Percentiles rank a stretch among this genome's conserved stretches.
These are phyloP conservation scores for Oryza coarctata DNA, from an alignment of 176 grass and related monocot genomes.

Conservation along the genomic window DNA sequence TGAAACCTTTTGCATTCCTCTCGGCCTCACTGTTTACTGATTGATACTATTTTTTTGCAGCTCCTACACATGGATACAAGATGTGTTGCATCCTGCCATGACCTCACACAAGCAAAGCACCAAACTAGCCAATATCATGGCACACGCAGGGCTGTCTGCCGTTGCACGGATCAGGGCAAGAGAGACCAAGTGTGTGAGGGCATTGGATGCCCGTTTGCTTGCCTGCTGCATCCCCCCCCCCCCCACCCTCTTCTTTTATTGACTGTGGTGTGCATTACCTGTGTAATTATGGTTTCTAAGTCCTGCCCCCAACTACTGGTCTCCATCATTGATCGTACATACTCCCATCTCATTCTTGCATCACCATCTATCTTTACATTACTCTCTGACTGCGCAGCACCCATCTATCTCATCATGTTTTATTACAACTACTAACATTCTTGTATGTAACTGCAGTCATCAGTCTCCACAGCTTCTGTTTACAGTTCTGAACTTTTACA, in stretches of 20 bases:
- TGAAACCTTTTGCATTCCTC: neutral
- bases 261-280: conserved; percentile 1
- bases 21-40: neutral
- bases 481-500: neutral
- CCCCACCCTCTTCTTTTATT: neutral
- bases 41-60: conserved; percentile 1
- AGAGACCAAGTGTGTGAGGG: neutral
- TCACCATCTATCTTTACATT: neutral
- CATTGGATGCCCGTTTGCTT: conserved; percentile 4
- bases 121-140: neutral
- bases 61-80: neutral
- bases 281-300: conserved; percentile 16
- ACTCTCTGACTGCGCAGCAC: neutral
- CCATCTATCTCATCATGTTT: conserved; percentile 2
- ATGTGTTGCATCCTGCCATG: neutral
- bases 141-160: neutral
- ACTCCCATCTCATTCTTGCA: neutral
- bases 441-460: neutral
- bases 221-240: neutral
- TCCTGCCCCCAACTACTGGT: neutral
- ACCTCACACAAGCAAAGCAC: neutral
- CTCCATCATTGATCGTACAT: conserved; percentile 14
- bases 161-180: neutral
- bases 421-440: neutral
- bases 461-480: neutral